These are phyloP conservation scores for Testicularia cyperi DNA, from an alignment of 1,284 basidiomycete genomes.

Conservation along the genomic window DNA sequence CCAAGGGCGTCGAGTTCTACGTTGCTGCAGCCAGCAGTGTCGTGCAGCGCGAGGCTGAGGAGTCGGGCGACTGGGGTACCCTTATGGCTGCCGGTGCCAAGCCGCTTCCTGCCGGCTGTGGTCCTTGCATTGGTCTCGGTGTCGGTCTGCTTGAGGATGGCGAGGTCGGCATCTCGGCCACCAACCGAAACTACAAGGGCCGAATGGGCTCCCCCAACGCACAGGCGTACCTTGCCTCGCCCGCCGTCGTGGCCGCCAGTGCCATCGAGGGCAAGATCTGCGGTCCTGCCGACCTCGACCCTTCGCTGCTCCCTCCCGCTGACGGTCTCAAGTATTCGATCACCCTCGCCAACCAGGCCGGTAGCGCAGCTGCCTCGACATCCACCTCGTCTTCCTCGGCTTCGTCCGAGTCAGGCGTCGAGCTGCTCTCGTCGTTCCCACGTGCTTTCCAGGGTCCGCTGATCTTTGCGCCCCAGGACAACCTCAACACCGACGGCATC, in stretches of 20 bases:
- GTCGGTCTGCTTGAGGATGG: slow-evolving; percentile 90
- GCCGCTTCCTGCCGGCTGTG: slow-evolving; percentile 90
- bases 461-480: slow-evolving; percentile 92
- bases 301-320: slow-evolving; percentile 65
- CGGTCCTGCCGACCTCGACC: slow-evolving; percentile 71
- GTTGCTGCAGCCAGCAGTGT: slow-evolving; percentile 89
- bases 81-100: slow-evolving; percentile 85
- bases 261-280: slow-evolving; percentile 89
- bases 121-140: slow-evolving; percentile 95
- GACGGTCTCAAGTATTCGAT: slow-evolving; percentile 62
- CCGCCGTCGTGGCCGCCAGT: slow-evolving; percentile 93
- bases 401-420: slow-evolving; percentile 12
- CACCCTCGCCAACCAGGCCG: slow-evolving; percentile 37
- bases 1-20: slow-evolving; percentile 89
- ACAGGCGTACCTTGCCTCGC: slow-evolving; percentile 90
- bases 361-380: slow-evolving; percentile 48
- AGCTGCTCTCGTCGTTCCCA: slow-evolving; percentile 67
- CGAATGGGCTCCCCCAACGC: slow-evolving; percentile 96
- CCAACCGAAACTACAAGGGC: slow-evolving; percentile 98
- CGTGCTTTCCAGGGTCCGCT: slow-evolving; percentile 77
- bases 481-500: slow-evolving; percentile 96
- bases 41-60: slow-evolving; percentile 87
- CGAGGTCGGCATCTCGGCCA: slow-evolving; percentile 92
- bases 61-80: slow-evolving; percentile 81
- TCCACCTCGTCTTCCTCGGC: slow-evolving; percentile 26